phyloP scores from a whole-genome alignment of 2,329 filamentous ascomycete species.

The Coniosporium tulheliwenetii region DNA sequence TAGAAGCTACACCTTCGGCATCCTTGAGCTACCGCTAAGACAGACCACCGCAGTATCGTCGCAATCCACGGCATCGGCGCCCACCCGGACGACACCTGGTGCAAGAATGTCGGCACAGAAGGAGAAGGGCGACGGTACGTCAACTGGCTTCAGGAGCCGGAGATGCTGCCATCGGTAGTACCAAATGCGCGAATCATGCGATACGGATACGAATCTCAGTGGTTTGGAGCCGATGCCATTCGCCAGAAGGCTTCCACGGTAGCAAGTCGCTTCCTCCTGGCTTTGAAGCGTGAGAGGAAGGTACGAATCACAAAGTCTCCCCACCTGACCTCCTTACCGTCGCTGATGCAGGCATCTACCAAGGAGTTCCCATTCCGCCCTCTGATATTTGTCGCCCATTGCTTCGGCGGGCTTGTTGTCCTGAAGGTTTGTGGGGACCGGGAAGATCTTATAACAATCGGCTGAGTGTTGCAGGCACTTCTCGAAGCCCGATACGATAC shows the following conservation, averaged over 20 bases:
- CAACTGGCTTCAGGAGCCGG: slow-evolving; percentile 12
- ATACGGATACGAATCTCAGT: slow-evolving; percentile 14
- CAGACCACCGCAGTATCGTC: slow-evolving; percentile 10
- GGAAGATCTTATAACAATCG: too few species aligned
- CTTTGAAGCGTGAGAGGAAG: slow-evolving; percentile 8
- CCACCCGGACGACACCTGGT: slow-evolving; percentile 14
- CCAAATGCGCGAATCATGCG: slow-evolving; percentile 13
- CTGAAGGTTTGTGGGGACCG: slow-evolving; percentile 10
- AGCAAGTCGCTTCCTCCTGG: slow-evolving; percentile 8
- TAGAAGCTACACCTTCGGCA: background rate
- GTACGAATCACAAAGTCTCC: slow-evolving; percentile 1
- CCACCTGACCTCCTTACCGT: too few species aligned
- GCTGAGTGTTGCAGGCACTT: too few species aligned
- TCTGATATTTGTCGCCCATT: slow-evolving; percentile 12
- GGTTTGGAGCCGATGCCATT: slow-evolving; percentile 11
- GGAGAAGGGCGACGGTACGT: slow-evolving; percentile 5
- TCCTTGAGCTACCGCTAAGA: slow-evolving; percentile 1
- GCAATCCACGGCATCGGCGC: slow-evolving; percentile 14
- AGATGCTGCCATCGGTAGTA: slow-evolving; percentile 10
- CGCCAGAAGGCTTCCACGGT: slow-evolving; percentile 9
- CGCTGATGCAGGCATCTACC: too few species aligned
- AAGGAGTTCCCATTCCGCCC: slow-evolving; percentile 5
- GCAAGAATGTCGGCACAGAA: slow-evolving; percentile 11
- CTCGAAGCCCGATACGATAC: slow-evolving; percentile 1
- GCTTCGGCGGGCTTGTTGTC: slow-evolving; percentile 12